These are phyloP conservation scores for Shiraia bambusicola DNA, from an alignment of 2,329 filamentous ascomycete species.

Conservation along the genomic window DNA sequence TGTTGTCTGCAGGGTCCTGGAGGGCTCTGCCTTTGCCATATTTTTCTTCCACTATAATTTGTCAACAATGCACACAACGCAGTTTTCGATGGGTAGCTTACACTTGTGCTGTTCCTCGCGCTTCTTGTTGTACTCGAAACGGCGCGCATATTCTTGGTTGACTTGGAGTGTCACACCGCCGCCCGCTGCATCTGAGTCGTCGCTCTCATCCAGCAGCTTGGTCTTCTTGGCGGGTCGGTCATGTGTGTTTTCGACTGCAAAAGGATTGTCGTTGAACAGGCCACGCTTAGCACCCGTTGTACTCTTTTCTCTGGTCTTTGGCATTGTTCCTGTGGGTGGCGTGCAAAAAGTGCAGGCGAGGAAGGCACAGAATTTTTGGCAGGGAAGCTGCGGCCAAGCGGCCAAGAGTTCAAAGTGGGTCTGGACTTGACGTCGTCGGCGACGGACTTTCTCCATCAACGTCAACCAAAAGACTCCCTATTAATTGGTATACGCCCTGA, in stretches of 20 bases:
- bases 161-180: conserved; percentile 62
- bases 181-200: conserved; percentile 30
- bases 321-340: conserved; percentile 18
- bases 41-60: conserved; percentile 77
- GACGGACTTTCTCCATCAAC: no score
- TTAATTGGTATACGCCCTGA: conserved; percentile 9
- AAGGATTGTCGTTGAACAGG: conserved; percentile 17
- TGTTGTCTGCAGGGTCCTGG: conserved; percentile 51
- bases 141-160: conserved; percentile 84
- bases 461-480: conserved; percentile 6
- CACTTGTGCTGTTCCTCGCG: conserved; percentile 77
- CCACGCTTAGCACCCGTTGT: conserved; percentile 28
- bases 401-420: conserved; percentile 25
- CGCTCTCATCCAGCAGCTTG: conserved; percentile 43
- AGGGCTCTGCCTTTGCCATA: conserved; percentile 57
- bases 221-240: conserved; percentile 38
- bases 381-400: conserved; percentile 14
- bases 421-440: conserved; percentile 21
- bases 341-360: conserved; percentile 5
- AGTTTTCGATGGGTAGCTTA: conserved; percentile 44
- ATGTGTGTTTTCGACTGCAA: conserved; percentile 16
- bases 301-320: conserved; percentile 26
- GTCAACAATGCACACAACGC: conserved; percentile 23
- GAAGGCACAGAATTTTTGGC: conserved; percentile 27
- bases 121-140: conserved; percentile 97